A percentile compares a stretch with the other conserved stretches of the same genome.
Evolutionary conservation across 1,284 basidiomycete species (phyloP).

Genomic region (Nidula niveotomentosa): DNA sequence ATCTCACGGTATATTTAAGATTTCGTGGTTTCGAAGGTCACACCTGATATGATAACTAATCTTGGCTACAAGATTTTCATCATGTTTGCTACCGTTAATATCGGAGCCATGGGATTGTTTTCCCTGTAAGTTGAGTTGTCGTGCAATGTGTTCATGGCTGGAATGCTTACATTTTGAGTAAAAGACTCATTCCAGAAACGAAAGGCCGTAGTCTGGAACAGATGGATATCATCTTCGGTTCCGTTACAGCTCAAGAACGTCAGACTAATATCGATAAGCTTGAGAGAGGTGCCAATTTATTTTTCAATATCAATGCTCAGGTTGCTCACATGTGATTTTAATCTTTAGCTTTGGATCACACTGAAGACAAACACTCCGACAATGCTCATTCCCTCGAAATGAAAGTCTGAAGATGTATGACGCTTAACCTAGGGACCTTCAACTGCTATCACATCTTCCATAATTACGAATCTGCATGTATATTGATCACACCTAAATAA

Average conservation of each 20-base stretch:
- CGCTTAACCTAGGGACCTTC: too few species aligned
- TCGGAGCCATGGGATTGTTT: slow-evolving; percentile 47
- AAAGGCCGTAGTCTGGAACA: slow-evolving; percentile 74
- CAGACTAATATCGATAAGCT: slow-evolving; percentile 50
- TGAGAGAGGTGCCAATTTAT: slow-evolving; percentile 32
- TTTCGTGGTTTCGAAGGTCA: slow-evolving; percentile 74
- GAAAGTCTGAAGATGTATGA: too few species aligned
- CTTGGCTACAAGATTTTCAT: slow-evolving; percentile 70
- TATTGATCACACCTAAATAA: too few species aligned
- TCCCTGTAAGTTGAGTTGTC: slow-evolving; percentile 34
- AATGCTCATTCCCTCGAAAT: too few species aligned
- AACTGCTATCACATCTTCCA: too few species aligned
- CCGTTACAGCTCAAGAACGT: slow-evolving; percentile 58
- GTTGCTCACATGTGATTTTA: background rate
- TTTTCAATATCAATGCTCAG: background rate
- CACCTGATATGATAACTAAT: slow-evolving; percentile 60
- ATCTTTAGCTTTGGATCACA: slow-evolving; percentile 1
- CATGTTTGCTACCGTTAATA: slow-evolving; percentile 67
- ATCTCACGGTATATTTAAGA: slow-evolving; percentile 33
- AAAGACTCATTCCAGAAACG: slow-evolving; percentile 70
- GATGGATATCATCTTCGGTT: slow-evolving; percentile 82
- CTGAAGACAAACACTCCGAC: slow-evolving; percentile 2
- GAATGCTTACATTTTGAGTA: background rate
- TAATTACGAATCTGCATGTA: too few species aligned
- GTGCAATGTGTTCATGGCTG: background rate